Evolutionary conservation across 2,329 filamentous ascomycete species (phyloP), one percentile per base, ranked within the genome.

Genomic region (Tothia fuscella): DNA sequence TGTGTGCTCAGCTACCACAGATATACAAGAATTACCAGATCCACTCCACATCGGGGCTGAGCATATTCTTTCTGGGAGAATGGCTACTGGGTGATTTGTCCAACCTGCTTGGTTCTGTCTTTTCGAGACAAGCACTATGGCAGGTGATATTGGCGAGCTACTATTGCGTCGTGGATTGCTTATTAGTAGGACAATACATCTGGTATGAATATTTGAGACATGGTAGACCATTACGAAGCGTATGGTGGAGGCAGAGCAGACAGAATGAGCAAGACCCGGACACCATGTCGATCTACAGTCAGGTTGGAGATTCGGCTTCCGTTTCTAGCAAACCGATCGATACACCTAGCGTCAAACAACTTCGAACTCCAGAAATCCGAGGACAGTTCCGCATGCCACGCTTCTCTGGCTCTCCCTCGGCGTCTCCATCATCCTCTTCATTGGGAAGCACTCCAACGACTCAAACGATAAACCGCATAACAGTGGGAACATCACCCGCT

Each of bases 1-100:
- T 82, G 2, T 82, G 80, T 53, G 78, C 78, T 10, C 78, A 81
- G 55, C 62, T 81, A 21, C 78, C 78, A 2, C 78, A 82, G 52
- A 79, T 82, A 47, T 78, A 74, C 61, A 80, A 80, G 62, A 82
- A 82, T 53, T 74, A 75, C 53, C 65, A 66, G 40, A 56, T 79
- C 16, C 68, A 76, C 51, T 80, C 76, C 10, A 79, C 77, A 0
- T 76, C 76, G 1, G 77, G 78, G 0, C 55, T 82, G 28, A 79
- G 74, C 4, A 70, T 78, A 44, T 78, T 73, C 54, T 82, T 82
- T 55, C 59, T 82, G 36, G 63, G 72, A 2, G 76, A 78, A 57
- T 82, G 78, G 78, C 69, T 76, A 49, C 53, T 79, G 24, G 78
- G 78, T 34, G 78, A 82, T 56, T 49, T 74, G 41, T 70, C 72